Evolutionary conservation across 2,329 filamentous ascomycete genomes (phyloP), one percentile per base, ranked within the genome.

Genomic region (Curvularia lunata): DNA sequence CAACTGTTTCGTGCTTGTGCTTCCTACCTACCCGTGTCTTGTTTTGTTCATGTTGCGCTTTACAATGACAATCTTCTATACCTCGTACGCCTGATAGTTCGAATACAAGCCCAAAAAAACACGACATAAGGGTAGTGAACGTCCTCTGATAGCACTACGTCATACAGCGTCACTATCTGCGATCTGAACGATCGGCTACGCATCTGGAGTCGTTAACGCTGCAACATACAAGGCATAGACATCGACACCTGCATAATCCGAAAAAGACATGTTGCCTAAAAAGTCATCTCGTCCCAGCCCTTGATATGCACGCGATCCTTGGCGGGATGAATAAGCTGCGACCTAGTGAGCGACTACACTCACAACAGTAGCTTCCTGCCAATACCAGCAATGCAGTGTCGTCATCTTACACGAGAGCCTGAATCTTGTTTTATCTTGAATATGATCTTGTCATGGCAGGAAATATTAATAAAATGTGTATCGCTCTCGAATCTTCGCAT

Each of bases 321-420:
- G 37, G 37, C 30, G 10, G 19, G 6, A 25, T 55, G 45, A 55
- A 28, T 51, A 51, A 55, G 47, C 30, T 21, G 12, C 3, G n/a
- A 9, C 10, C 30, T 48, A 19, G 23, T n/a, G 8, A 45, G 4
- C 25, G 13, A 6, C 12, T 3, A 12, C 25, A 13, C 8, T 45
- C 16, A 28, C 8, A 25, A 12, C 25, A 30, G 25, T 8, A 4
- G 16, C 42, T 28, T n/a, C n/a, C 25, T 19, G 42, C n/a, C 23
- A 45, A 30, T 27, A 23, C n/a, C 1, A 30, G 42, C 25, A n/a
- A 45, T 10, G 2, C 8, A 12, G 23, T 42, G 38, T 28, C 19
- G 38, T 32, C 21, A 51, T 43, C 13, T 51, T 25, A 18, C 40
- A n/a, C 13, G 30, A 7, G 38, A 21, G n/a, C 2, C 23, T 27